These are phyloP conservation scores for Candida sonorensis DNA, from an alignment of 805 yeast species.

Conservation along the genomic window DNA sequence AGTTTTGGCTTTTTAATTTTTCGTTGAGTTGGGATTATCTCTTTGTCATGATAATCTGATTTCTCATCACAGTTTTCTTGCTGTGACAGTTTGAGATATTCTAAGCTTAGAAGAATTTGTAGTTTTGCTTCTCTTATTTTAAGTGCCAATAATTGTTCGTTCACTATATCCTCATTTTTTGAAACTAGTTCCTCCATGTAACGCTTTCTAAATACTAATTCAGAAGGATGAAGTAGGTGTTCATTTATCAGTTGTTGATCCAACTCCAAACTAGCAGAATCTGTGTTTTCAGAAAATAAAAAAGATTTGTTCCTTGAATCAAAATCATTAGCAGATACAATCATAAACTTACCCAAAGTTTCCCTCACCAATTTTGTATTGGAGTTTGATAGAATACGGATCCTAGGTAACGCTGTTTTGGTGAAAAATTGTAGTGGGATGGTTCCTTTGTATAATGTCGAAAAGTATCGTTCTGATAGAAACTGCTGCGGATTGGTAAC, in stretches of 20 bases:
- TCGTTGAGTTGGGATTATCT: constrained; percentile 1
- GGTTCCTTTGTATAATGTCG: constrained; percentile 20
- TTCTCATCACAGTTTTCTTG: not conserved
- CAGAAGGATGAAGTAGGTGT: too few species aligned
- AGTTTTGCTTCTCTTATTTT: constrained; percentile 24
- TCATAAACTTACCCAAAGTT: constrained; percentile 13
- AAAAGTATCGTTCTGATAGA: constrained; percentile 20
- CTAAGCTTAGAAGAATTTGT: constrained; percentile 24
- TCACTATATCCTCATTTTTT: constrained; percentile 1
- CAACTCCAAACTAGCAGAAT: too few species aligned
- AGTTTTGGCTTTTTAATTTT: constrained; percentile 5
- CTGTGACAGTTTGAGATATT: constrained; percentile 16
- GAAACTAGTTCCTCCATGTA: constrained; percentile 1
- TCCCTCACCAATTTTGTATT: constrained; percentile 14
- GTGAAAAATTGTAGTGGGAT: constrained; percentile 24
- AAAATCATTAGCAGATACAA: constrained; percentile 14
- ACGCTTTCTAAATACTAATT: constrained; percentile 6
- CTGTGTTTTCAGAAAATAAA: too few species aligned
- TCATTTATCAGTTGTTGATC: too few species aligned
- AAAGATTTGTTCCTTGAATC: constrained; percentile 12
- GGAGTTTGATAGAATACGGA: constrained; percentile 21
- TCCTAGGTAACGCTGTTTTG: constrained; percentile 25
- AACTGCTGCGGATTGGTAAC: constrained; percentile 22
- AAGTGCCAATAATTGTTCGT: constrained; percentile 7
- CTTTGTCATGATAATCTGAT: not conserved